phyloP scores from a whole-genome alignment of 2,329 filamentous ascomycete genomes.

The Colletotrichum paranaense region DNA sequence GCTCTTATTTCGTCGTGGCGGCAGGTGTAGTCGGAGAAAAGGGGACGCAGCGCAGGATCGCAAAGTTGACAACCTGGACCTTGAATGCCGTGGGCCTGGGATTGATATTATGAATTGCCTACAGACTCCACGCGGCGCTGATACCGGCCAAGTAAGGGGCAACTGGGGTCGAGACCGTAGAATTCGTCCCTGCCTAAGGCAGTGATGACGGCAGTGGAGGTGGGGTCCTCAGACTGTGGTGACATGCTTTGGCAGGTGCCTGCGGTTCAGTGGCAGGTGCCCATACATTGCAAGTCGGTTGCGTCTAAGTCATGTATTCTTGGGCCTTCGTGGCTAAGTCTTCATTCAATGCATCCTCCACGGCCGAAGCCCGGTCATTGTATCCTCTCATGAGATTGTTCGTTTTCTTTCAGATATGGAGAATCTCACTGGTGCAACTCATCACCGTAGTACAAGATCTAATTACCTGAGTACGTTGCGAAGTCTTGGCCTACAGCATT shows the following conservation, averaged over 20 bases:
- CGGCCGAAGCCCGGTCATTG: neutral
- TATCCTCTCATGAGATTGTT: neutral
- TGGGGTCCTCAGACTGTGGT: slow-evolving; percentile 18
- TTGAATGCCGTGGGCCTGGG: slow-evolving; percentile 21
- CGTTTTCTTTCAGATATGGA: neutral
- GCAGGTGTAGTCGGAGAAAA: neutral
- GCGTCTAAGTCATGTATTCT: neutral
- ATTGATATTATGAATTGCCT: slow-evolving; percentile 27
- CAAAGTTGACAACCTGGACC: slow-evolving; percentile 22
- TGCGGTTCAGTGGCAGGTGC: neutral
- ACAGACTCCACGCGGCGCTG: slow-evolving; percentile 28
- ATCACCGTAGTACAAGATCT: neutral
- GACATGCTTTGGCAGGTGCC: slow-evolving; percentile 7
- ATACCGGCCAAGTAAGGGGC: slow-evolving; percentile 33
- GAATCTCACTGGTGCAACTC: neutral
- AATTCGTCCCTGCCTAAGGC: slow-evolving; percentile 33
- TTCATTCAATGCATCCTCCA: neutral
- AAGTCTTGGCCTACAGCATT: neutral
- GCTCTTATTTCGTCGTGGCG: neutral
- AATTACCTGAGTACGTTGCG: neutral
- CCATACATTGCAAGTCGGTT: neutral
- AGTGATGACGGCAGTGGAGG: slow-evolving; percentile 31
- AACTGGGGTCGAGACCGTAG: slow-evolving; percentile 23
- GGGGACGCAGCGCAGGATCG: slow-evolving; percentile 19
- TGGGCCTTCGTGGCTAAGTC: no score